Evolutionary conservation across 148 eudicot species (phyloP).

Genomic region (Beta vulgaris): DNA sequence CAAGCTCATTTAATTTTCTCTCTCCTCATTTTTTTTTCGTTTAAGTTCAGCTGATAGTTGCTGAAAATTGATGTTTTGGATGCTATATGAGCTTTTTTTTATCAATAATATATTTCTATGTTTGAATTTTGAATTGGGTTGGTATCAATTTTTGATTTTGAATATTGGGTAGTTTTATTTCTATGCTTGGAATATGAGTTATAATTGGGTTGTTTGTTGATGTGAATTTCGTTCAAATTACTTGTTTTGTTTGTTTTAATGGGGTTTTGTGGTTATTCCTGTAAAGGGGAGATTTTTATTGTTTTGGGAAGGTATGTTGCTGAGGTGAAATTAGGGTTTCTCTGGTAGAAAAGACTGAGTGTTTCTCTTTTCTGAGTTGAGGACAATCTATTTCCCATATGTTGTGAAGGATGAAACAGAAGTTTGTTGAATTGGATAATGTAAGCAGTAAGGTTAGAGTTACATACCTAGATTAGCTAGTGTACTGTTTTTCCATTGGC

Average conservation of each 20-base stretch:
- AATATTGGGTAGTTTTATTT: constrained; percentile 2
- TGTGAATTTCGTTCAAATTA: neutral
- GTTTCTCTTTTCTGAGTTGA: too few species aligned
- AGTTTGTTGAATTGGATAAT: neutral
- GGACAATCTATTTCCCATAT: neutral
- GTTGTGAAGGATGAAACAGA: neutral
- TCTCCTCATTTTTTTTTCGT: neutral
- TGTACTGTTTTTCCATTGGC: neutral
- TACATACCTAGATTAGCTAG: neutral
- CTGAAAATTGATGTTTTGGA: neutral
- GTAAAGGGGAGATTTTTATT: neutral
- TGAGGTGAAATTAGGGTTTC: constrained; percentile 16
- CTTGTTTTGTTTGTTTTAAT: neutral
- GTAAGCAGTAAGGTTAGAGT: too few species aligned
- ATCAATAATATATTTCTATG: neutral
- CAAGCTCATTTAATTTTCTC: constrained; percentile 56
- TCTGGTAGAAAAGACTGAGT: neutral
- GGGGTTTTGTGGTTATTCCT: neutral
- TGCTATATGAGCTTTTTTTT: neutral
- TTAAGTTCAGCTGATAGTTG: constrained; percentile 1
- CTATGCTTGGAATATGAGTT: neutral
- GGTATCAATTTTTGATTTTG: constrained; percentile 7
- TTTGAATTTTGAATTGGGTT: neutral
- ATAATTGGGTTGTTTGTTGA: neutral
- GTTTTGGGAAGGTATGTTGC: neutral